Evolutionary conservation across 2,329 filamentous ascomycete genomes (phyloP).

Genomic region (Aurifilum marmelostoma): DNA sequence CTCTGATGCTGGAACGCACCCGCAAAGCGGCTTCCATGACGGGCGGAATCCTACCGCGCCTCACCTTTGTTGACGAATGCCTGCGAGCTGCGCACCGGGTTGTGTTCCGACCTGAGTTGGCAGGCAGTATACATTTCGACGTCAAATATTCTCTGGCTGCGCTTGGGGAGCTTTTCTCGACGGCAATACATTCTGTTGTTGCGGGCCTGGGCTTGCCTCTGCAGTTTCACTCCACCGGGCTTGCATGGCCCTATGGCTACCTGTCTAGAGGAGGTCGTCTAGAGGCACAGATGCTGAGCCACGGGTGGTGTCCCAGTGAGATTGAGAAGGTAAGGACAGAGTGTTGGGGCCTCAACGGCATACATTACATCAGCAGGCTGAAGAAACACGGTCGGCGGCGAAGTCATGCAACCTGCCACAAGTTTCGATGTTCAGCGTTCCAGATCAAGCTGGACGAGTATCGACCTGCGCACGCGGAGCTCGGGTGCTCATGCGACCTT

Average conservation of each 20-base stretch:
- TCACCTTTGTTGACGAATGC: neutral
- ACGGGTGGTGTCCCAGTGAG: constrained; percentile 41
- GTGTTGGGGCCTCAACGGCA: constrained; percentile 33
- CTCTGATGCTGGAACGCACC: neutral
- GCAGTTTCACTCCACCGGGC: neutral
- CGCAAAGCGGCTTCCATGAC: neutral
- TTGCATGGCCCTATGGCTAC: neutral
- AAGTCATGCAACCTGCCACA: constrained; percentile 36
- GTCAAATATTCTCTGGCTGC: constrained; percentile 37
- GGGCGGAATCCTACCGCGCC: neutral
- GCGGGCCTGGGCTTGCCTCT: constrained; percentile 27
- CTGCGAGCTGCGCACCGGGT: neutral
- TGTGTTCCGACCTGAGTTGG: neutral
- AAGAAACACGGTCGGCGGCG: constrained; percentile 17
- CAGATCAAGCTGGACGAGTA: constrained; percentile 39
- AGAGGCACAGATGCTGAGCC: constrained; percentile 35
- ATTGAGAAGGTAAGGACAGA: constrained; percentile 35
- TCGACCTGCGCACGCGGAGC: constrained; percentile 32
- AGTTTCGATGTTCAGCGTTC: constrained; percentile 35
- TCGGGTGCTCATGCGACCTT: constrained; percentile 32
- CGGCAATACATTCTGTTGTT: constrained; percentile 20
- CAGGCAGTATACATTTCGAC: constrained; percentile 20
- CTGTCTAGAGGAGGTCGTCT: constrained; percentile 29
- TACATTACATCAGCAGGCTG: constrained; percentile 34
- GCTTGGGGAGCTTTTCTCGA: constrained; percentile 35